phyloP scores from a whole-genome alignment of 2,329 filamentous ascomycete genomes.

The Eurotiales sp. region DNA sequence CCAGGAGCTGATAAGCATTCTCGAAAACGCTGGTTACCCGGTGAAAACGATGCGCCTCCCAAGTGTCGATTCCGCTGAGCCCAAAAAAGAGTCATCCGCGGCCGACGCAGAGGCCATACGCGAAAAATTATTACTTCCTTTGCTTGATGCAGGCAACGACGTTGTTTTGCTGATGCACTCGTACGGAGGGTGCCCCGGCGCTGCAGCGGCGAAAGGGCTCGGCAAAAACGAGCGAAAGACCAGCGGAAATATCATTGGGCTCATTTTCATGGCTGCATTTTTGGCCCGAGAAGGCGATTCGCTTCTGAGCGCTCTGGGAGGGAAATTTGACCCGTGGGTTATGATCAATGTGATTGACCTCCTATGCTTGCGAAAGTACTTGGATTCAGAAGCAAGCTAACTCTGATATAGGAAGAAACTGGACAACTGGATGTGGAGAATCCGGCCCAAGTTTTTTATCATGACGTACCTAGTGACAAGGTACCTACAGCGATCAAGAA shows the following conservation, averaged over 20 bases:
- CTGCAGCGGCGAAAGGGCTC: conserved; percentile 27
- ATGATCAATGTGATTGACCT: neutral
- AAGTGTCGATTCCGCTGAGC: conserved; percentile 10
- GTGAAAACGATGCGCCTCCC: conserved; percentile 15
- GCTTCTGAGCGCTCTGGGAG: conserved; percentile 17
- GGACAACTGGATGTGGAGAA: conserved; percentile 13
- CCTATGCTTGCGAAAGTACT: neutral
- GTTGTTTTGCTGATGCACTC: conserved; percentile 35
- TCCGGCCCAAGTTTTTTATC: neutral
- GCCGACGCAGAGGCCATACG: conserved; percentile 26
- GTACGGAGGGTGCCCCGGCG: conserved; percentile 31
- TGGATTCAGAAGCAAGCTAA: neutral
- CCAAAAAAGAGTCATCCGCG: conserved; percentile 18
- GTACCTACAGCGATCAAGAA: neutral
- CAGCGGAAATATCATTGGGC: neutral
- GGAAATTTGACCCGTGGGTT: neutral
- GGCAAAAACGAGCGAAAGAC: neutral
- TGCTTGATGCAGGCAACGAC: conserved; percentile 29
- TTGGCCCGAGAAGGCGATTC: conserved; percentile 20
- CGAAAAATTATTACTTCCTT: conserved; percentile 23
- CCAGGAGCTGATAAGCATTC: conserved; percentile 22
- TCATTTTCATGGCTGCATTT: neutral
- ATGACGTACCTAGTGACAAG: neutral
- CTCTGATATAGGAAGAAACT: conserved; percentile 21
- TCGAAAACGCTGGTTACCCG: conserved; percentile 29